Percentiles rank a stretch among this genome's conserved stretches.
Evolutionary conservation across 2,329 filamentous ascomycete genomes (phyloP).

Genomic region (Dactylellina haptotyla): DNA sequence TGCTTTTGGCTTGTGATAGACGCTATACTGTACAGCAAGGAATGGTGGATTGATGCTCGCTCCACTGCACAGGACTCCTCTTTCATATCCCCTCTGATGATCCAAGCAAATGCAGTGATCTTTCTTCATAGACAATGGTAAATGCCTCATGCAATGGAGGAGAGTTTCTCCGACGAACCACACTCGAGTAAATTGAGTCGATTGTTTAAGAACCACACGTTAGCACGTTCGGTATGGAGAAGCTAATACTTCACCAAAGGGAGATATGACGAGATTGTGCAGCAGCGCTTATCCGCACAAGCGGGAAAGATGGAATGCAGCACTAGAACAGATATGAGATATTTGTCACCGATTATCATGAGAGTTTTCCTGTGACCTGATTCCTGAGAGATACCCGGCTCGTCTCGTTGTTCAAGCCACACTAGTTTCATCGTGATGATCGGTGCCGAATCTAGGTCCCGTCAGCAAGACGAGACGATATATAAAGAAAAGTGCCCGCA

Average conservation of each 20-base stretch:
- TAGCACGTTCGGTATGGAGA: too few relatives aligned
- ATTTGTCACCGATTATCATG: slow-evolving; percentile 13
- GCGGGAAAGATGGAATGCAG: not conserved
- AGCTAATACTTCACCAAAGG: too few relatives aligned
- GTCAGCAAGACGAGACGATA: slow-evolving; percentile 2
- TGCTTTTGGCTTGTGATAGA: slow-evolving; percentile 15
- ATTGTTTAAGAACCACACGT: too few relatives aligned
- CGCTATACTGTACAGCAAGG: not conserved
- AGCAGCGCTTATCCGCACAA: not conserved
- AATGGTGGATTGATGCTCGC: not conserved
- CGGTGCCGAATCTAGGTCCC: not conserved
- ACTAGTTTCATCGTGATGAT: slow-evolving; percentile 2
- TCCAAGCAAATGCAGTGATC: not conserved
- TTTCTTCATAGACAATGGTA: not conserved
- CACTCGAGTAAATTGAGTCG: not conserved
- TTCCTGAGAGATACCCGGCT: too few relatives aligned
- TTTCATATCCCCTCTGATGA: slow-evolving; percentile 2
- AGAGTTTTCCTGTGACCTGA: not conserved
- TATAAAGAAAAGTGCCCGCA: slow-evolving; percentile 11
- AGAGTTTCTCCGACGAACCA: slow-evolving; percentile 17
- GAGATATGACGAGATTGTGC: slow-evolving; percentile 4
- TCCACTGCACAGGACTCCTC: not conserved
- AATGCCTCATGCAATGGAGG: slow-evolving; percentile 19
- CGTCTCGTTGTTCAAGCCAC: not conserved
- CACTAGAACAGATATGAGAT: not conserved